These are phyloP conservation scores for Reticulascus tulasneorum DNA, from an alignment of 2,329 filamentous ascomycete species.

Conservation along the genomic window DNA sequence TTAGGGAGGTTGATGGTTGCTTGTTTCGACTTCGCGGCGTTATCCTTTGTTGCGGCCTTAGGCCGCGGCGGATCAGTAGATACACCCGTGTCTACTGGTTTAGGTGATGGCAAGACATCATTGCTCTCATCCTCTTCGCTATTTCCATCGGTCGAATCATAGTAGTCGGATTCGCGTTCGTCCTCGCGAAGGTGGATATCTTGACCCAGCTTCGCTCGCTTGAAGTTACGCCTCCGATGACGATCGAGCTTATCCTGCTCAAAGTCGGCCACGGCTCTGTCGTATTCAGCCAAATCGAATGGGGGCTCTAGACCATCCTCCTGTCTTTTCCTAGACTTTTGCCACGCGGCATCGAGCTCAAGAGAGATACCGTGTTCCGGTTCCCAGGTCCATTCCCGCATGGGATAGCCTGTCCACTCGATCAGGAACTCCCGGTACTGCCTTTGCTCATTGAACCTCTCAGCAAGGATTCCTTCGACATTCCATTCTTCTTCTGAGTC, in stretches of 20 bases:
- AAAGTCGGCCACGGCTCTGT: slow-evolving; percentile 9
- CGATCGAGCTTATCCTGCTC: slow-evolving; percentile 6
- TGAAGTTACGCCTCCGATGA: slow-evolving; percentile 7
- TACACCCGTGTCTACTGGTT: neutral
- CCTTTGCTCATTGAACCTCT: no score
- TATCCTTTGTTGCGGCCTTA: neutral
- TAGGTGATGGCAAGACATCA: slow-evolving; percentile 11
- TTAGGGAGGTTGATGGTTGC: neutral
- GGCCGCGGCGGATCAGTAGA: neutral
- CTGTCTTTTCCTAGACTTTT: slow-evolving; percentile 32
- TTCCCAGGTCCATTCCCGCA: slow-evolving; percentile 46
- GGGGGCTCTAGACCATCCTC: slow-evolving; percentile 25
- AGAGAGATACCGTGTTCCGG: slow-evolving; percentile 38
- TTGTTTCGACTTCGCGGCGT: neutral
- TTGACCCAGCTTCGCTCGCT: slow-evolving; percentile 7
- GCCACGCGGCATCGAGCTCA: slow-evolving; percentile 39
- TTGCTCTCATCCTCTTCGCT: slow-evolving; percentile 7
- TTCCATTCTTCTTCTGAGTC: slow-evolving; percentile 43
- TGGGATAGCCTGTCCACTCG: slow-evolving; percentile 30
- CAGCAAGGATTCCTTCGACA: slow-evolving; percentile 49
- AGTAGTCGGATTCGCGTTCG: slow-evolving; percentile 11
- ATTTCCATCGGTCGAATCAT: slow-evolving; percentile 7
- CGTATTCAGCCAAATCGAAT: slow-evolving; percentile 34
- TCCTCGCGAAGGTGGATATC: slow-evolving; percentile 7
- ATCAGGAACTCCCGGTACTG: slow-evolving; percentile 26